phyloP scores from a whole-genome alignment of 169 alveolate genomes.

The Cyclospora cayetanensis region DNA sequence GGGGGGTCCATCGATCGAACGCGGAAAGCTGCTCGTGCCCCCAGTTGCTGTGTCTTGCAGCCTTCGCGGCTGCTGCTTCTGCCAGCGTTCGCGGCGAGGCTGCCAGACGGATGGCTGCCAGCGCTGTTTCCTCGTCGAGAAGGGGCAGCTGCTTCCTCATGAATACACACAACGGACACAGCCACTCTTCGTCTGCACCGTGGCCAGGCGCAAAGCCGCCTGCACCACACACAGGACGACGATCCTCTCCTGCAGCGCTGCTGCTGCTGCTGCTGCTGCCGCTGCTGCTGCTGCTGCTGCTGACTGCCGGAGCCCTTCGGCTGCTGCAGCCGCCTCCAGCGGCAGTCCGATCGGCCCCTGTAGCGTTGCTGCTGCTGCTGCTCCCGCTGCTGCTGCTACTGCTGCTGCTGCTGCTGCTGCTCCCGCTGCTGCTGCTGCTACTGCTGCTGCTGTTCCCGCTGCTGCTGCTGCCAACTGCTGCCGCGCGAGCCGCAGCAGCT shows the following conservation, averaged over 20 bases:
- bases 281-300: not conserved
- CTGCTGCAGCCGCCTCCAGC: not conserved
- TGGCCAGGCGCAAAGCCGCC: slow-evolving; percentile 4
- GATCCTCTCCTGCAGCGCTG: not conserved
- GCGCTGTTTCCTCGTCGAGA: slow-evolving; percentile 38
- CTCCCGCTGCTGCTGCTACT: too few species aligned
- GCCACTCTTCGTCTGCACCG: slow-evolving; percentile 28
- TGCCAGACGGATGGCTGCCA: slow-evolving; percentile 38
- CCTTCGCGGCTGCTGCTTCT: not conserved
- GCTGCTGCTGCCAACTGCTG: not conserved
- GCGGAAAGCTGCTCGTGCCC: not conserved
- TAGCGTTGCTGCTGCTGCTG: not conserved
- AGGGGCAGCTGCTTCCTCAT: slow-evolving; percentile 48
- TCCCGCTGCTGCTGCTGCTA: too few species aligned
- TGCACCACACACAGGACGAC: slow-evolving; percentile 46
- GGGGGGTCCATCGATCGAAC: not conserved
- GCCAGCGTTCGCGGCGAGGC: slow-evolving; percentile 25
- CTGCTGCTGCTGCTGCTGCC: not conserved
- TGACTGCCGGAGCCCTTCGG: not conserved
- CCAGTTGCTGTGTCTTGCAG: not conserved
- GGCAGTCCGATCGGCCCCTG: not conserved
- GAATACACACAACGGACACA: not conserved
- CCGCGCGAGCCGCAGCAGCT: slow-evolving; percentile 37
- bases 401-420: too few species aligned
- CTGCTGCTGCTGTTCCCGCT: slow-evolving; percentile 1